A percentile compares a stretch with the other conserved stretches of the same genome.
phyloP scores from a whole-genome alignment of 2,329 filamentous ascomycete species.

The Aspergillus pseudoterreus region DNA sequence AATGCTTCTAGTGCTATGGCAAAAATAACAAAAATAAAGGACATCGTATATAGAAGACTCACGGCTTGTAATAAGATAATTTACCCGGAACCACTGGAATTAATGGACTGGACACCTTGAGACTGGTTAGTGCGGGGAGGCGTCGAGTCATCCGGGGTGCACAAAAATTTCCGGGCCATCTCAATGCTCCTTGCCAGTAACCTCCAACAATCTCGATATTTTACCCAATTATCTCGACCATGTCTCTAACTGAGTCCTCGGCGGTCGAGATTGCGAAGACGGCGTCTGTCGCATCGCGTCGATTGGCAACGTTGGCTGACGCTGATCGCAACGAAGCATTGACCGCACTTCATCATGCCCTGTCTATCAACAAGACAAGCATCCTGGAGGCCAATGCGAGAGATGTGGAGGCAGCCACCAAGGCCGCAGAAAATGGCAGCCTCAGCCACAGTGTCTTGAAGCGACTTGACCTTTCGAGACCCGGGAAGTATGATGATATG shows the following conservation, averaged over 20 bases:
- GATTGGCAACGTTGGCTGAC: constrained; percentile 73
- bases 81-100: too few relatives aligned
- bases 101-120: too few relatives aligned
- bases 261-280: constrained; percentile 72
- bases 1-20: too few relatives aligned
- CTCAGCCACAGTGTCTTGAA: constrained; percentile 82
- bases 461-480: constrained; percentile 77
- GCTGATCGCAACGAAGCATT: constrained; percentile 79
- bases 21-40: too few relatives aligned
- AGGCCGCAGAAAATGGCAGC: constrained; percentile 69
- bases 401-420: constrained; percentile 71
- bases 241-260: constrained; percentile 87
- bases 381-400: constrained; percentile 84
- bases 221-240: constrained; percentile 33
- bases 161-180: background rate
- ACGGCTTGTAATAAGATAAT: too few relatives aligned
- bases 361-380: constrained; percentile 63
- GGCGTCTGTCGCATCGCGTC: constrained; percentile 77
- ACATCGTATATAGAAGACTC: too few relatives aligned
- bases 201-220: background rate
- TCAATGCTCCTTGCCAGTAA: background rate
- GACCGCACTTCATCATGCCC: constrained; percentile 74
- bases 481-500: constrained; percentile 97
- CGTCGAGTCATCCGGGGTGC: background rate
- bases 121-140: background rate